phyloP scores from a whole-genome alignment of 2,329 filamentous ascomycete species.

The Sporothrix euskadiensis region DNA sequence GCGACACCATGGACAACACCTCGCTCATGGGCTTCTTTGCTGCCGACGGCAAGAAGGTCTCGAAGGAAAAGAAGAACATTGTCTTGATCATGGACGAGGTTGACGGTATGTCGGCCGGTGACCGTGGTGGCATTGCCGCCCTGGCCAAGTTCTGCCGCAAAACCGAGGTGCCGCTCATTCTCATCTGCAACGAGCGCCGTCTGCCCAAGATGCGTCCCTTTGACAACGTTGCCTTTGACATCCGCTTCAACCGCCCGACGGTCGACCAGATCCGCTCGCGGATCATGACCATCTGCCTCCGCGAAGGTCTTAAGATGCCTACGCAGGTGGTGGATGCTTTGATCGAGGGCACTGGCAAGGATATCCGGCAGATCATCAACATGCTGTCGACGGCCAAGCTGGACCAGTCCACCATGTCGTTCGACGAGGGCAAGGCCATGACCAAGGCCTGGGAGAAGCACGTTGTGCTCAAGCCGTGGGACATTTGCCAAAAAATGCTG shows the following conservation, averaged over 20 bases:
- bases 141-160: slow-evolving; percentile 94
- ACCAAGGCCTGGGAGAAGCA: slow-evolving; percentile 99
- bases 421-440: slow-evolving; percentile 86
- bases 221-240: slow-evolving; percentile 78
- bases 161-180: slow-evolving; percentile 88
- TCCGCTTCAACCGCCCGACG: slow-evolving; percentile 86
- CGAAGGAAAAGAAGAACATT: slow-evolving; percentile 83
- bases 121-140: slow-evolving; percentile 91
- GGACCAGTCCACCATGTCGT: slow-evolving; percentile 77
- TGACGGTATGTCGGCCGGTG: slow-evolving; percentile 96
- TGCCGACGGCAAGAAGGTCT: slow-evolving; percentile 76
- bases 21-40: slow-evolving; percentile 91
- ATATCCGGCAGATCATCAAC: slow-evolving; percentile 97
- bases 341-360: slow-evolving; percentile 92
- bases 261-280: slow-evolving; percentile 87
- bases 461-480: slow-evolving; percentile 94
- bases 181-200: slow-evolving; percentile 95
- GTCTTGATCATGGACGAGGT: slow-evolving; percentile 99
- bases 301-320: slow-evolving; percentile 85
- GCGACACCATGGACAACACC: slow-evolving; percentile 88
- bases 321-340: slow-evolving; percentile 83
- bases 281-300: slow-evolving; percentile 91
- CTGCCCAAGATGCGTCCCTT: slow-evolving; percentile 99
- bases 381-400: slow-evolving; percentile 96
- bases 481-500: slow-evolving; percentile 92